phyloP scores from a whole-genome alignment of 2,329 filamentous ascomycete genomes.

The Clarireedia paspali region DNA sequence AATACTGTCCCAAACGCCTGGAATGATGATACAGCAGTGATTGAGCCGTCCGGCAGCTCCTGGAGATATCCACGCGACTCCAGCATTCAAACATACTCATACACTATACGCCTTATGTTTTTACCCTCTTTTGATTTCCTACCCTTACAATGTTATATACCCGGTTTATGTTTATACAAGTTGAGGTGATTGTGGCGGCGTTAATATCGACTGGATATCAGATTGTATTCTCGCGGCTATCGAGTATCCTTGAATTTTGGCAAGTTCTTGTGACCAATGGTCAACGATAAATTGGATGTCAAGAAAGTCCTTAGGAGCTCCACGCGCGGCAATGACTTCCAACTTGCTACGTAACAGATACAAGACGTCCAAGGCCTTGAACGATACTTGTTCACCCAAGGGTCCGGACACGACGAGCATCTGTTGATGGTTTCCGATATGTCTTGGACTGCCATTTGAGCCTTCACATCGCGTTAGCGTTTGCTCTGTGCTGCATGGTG shows the following conservation, averaged over 20 bases:
- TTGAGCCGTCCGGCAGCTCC: no score
- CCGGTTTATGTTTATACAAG: neutral
- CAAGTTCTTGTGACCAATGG: neutral
- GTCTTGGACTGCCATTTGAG: neutral
- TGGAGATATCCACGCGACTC: no score
- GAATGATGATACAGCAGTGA: no score
- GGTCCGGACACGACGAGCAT: neutral
- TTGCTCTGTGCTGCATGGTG: neutral
- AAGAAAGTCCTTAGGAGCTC: neutral
- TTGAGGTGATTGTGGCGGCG: neutral
- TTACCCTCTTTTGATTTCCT: neutral
- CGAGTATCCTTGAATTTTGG: neutral
- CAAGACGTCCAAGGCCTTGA: neutral
- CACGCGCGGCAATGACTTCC: neutral
- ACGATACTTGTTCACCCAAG: neutral
- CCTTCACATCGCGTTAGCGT: neutral
- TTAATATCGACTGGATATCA: neutral
- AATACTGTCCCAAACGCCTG: no score
- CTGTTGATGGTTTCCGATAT: conserved; percentile 7
- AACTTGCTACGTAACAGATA: conserved; percentile 4
- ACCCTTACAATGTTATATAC: neutral
- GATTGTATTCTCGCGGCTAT: neutral
- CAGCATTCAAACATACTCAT: no score
- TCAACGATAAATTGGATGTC: neutral
- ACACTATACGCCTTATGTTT: neutral